These are phyloP conservation scores for Pseudevernia furfuracea DNA, from an alignment of 495 filamentous ascomycete genomes.

Conservation along the genomic window DNA sequence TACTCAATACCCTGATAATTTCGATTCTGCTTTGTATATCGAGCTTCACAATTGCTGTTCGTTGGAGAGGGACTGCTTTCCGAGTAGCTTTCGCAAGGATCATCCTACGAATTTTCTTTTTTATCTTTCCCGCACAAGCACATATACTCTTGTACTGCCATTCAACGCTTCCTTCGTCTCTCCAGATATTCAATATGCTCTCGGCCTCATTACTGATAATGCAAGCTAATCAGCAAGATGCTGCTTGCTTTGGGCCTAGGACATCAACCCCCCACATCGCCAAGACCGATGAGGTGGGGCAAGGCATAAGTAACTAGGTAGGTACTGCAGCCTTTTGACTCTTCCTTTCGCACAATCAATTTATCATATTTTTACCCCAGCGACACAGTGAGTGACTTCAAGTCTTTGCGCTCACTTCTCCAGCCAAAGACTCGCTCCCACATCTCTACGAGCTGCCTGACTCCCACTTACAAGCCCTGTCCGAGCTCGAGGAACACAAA, in stretches of 20 bases:
- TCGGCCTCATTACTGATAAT: background rate
- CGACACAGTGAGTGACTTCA: slow-evolving; percentile 47
- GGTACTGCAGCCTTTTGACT: background rate
- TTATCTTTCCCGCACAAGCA: too few relatives aligned
- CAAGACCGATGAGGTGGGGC: slow-evolving; percentile 1
- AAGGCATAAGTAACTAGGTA: background rate
- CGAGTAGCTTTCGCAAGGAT: background rate
- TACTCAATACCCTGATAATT: background rate
- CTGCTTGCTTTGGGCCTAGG: background rate
- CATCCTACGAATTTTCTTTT: background rate
- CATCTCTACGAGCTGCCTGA: background rate
- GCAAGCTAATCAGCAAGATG: background rate
- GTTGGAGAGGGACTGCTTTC: background rate
- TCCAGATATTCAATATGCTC: background rate
- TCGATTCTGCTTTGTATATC: too few relatives aligned
- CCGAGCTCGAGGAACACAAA: background rate
- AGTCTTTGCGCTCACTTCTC: slow-evolving; percentile 51
- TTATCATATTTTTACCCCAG: background rate
- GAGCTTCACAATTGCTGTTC: too few relatives aligned
- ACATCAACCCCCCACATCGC: background rate
- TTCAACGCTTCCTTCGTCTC: background rate
- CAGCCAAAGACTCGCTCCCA: slow-evolving; percentile 38
- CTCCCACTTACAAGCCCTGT: background rate
- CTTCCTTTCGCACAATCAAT: background rate
- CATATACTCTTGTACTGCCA: background rate